Percentiles rank a stretch among this genome's conserved stretches.
Evolutionary conservation across 345 rosid species (phyloP).

Genomic region (Barbarea vulgaris): DNA sequence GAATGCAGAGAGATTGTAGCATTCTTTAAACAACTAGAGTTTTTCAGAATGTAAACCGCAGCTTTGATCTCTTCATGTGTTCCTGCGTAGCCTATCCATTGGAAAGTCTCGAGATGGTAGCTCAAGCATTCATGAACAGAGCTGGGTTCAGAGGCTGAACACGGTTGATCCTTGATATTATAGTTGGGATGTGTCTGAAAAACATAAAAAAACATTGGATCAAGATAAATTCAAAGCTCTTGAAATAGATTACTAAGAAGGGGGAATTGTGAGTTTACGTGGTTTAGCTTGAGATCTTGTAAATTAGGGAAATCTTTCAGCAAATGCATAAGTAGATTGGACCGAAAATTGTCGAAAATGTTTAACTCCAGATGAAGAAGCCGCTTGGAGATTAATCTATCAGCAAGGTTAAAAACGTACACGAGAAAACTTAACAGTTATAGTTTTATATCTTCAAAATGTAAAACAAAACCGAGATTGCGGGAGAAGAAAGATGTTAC

Average conservation of each 20-base stretch:
- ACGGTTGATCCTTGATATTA: background rate
- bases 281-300: slow-evolving; percentile 23
- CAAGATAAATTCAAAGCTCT: slow-evolving; percentile 1
- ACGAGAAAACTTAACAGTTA: background rate
- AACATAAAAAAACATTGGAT: background rate
- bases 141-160: background rate
- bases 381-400: background rate
- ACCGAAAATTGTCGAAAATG: background rate
- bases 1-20: background rate
- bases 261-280: background rate
- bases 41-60: background rate
- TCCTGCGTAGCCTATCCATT: background rate
- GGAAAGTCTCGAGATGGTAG: background rate
- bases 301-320: slow-evolving; percentile 6
- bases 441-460: background rate
- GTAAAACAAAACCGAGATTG: background rate
- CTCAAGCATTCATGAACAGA: background rate
- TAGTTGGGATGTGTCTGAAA: background rate
- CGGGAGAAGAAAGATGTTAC: background rate
- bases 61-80: background rate
- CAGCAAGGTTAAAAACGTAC: background rate
- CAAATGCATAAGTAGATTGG: background rate
- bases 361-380: slow-evolving; percentile 19
- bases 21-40: background rate
- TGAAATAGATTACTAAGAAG: background rate